Conservation (phyloP, 2,329 filamentous ascomycete genomes). For the Penicillium oxalicum region DNA sequence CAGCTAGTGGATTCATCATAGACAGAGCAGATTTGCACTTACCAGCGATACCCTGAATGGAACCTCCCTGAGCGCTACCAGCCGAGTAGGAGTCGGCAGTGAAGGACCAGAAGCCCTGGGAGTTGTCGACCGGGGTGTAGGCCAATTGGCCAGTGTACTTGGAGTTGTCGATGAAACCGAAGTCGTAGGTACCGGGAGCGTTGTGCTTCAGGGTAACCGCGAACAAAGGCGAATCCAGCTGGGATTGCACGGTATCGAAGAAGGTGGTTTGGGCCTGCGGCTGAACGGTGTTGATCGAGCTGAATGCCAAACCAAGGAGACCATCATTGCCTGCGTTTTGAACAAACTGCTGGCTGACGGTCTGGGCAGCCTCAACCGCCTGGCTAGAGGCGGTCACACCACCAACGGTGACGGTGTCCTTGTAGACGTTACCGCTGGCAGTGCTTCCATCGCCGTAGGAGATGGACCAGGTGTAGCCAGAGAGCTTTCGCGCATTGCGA, state of each 20-base stretch:
- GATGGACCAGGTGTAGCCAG: slow-evolving; percentile 54
- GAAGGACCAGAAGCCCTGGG: slow-evolving; percentile 61
- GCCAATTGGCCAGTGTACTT: slow-evolving; percentile 55
- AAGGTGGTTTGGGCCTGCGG: slow-evolving; percentile 51
- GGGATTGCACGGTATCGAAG: slow-evolving; percentile 53
- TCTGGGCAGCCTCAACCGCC: slow-evolving; percentile 59
- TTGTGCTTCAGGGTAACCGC: slow-evolving; percentile 52
- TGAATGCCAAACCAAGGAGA: slow-evolving; percentile 56
- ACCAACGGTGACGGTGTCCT: slow-evolving; percentile 59
- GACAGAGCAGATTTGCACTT: slow-evolving; percentile 2
- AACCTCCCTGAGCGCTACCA: slow-evolving; percentile 39
- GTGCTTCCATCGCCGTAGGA: slow-evolving; percentile 60
- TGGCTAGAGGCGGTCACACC: slow-evolving; percentile 54
- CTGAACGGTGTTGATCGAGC: slow-evolving; percentile 52
- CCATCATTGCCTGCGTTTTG: slow-evolving; percentile 52
- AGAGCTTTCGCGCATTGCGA: slow-evolving; percentile 40
- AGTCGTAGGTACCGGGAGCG: slow-evolving; percentile 49
- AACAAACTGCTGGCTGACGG: slow-evolving; percentile 51
- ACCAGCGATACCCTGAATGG: slow-evolving; percentile 52
- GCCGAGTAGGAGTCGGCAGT: slow-evolving; percentile 52
- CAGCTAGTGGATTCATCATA: too few species aligned
- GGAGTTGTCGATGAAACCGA: slow-evolving; percentile 53
- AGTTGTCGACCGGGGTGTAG: slow-evolving; percentile 51
- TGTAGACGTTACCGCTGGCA: slow-evolving; percentile 60
- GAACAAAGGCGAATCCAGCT: slow-evolving; percentile 49